A percentile compares a stretch with the other conserved stretches of the same genome.
phyloP scores from a whole-genome alignment of 2,329 filamentous ascomycete genomes.

The Aspergillus ruber region DNA sequence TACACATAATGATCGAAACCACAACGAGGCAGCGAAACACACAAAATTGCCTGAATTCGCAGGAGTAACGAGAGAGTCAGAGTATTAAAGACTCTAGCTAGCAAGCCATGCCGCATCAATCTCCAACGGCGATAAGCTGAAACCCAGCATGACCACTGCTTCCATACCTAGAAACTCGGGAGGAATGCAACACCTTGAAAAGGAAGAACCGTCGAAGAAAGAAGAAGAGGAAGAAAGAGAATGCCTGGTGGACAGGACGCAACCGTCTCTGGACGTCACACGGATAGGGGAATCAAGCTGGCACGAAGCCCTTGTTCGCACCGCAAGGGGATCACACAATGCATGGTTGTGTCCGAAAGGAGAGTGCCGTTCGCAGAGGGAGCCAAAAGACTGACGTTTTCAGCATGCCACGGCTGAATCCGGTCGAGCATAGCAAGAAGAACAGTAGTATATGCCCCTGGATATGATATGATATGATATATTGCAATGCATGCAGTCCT shows the following conservation, averaged over 20 bases:
- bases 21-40: neutral
- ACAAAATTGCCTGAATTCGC: neutral
- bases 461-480: too few species aligned
- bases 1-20: constrained; percentile 6
- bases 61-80: neutral
- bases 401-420: too few species aligned
- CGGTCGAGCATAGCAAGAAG: too few species aligned
- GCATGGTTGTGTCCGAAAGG: neutral
- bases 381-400: neutral
- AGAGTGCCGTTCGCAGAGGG: neutral
- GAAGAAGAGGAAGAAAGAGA: neutral
- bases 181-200: neutral
- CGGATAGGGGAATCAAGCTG: neutral
- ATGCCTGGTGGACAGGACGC: neutral
- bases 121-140: neutral
- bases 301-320: neutral
- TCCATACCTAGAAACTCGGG: neutral
- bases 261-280: neutral
- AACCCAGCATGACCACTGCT: neutral
- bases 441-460: too few species aligned
- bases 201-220: neutral
- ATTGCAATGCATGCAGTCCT: too few species aligned
- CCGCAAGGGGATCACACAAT: neutral
- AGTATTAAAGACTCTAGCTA: neutral
- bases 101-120: neutral